Base-by-base conservation (phyloP, 805 yeast genomes). In the Komagataella kurtzmanii region DNA sequence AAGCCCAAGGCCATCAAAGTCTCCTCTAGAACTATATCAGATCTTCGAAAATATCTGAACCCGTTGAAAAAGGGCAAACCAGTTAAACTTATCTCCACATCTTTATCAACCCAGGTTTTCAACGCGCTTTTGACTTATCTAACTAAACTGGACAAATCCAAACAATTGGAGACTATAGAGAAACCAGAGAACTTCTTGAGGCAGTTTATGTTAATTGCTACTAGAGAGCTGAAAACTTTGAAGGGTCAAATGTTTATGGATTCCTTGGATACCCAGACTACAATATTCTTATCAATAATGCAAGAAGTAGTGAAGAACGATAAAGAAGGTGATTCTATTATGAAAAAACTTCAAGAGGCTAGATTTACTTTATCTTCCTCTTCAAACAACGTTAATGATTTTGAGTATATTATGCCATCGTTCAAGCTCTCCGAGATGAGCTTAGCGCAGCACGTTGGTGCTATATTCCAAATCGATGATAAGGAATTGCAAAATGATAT, bases 341-440 rank as follows among this genome's bases (percentile, higher is more conserved):
- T 70, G 21, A 58, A 64, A n/a, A 76, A 74, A 55, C 65, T 80
- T 51, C 61, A 63, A 47, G 77, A 68, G 44, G 47, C 48, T n/a
- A 24, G 24, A 17, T 72, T 68, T 57, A 73, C 64, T 56, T 66
- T 64, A 47, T 56, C 57, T n/a, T 54, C 54, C 54, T 57, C 51
- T 50, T 57, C 23, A 50, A 56, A 47, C 63, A 58, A 24, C 60
- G 58, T 44, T 46, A 51, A 10, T 62, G 59, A 30, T 58, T 68
- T 66, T 55, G 63, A 63, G 36, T 69, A 65, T 51, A 61, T 63
- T 3, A 64, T 64, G 40, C 85, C 87, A 1, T 69, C 82, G 0
- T 84, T 74, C 59, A 69, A 73, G 44, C 52, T 81, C 1, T 56
- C 71, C 0, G 87, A 83, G 54, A 77, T 84, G 65, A 76, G 79